Conservation (phyloP, 257 asterid species). For the Ajuga chamaepitys region DNA sequence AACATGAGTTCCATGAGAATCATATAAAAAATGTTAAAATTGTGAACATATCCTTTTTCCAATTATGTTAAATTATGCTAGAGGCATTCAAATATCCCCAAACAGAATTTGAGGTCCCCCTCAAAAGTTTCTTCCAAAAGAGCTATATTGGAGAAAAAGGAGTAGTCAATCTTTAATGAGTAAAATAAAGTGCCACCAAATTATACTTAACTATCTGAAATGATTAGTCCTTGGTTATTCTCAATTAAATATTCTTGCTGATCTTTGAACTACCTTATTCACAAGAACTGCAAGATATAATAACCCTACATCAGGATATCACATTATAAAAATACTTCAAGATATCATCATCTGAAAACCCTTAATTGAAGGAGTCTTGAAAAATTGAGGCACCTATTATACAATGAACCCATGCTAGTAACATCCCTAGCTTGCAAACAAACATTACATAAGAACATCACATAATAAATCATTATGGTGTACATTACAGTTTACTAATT, state of each 20-base stretch:
- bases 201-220: background rate
- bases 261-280: conserved; percentile 3
- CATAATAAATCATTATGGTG: background rate
- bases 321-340: background rate
- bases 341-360: background rate
- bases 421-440: background rate
- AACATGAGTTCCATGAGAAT: conserved; percentile 4
- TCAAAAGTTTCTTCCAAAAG: background rate
- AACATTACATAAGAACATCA: background rate
- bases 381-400: background rate
- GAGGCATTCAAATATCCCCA: background rate
- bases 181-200: background rate
- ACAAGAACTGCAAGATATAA: background rate
- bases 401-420: background rate
- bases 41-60: background rate
- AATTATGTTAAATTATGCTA: background rate
- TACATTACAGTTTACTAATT: background rate
- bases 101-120: background rate
- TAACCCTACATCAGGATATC: background rate
- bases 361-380: background rate
- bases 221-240: conserved; percentile 3
- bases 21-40: background rate
- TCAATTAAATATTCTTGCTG: background rate
- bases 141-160: background rate
- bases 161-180: background rate